Conservation (phyloP, 139 green algal genomes). For the Nannochloris sp. region DNA sequence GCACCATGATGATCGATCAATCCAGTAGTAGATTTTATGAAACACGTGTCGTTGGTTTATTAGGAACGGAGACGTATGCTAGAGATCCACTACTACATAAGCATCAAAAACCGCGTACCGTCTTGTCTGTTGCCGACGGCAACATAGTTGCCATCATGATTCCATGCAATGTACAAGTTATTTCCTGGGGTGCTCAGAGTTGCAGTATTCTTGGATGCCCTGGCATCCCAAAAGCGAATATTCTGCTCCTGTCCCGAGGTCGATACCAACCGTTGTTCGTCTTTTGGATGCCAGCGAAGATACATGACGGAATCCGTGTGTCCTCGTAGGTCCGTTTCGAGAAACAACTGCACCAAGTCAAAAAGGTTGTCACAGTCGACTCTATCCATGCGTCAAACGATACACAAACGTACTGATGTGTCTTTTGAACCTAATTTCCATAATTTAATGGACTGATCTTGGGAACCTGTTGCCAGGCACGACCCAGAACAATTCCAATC, state of each 20-base stretch:
- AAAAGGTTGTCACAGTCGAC: neutral
- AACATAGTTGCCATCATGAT: conserved; percentile 17
- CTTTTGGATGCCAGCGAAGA: conserved; percentile 23
- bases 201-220: conserved; percentile 18
- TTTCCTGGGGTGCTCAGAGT: conserved; percentile 14
- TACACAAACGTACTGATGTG: neutral
- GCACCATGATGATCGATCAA: neutral
- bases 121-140: conserved; percentile 20
- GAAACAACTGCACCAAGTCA: conserved; percentile 9
- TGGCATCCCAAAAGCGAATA: conserved; percentile 28
- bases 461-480: conserved; percentile 23
- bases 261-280: conserved; percentile 20
- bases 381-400: neutral
- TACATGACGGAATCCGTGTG: conserved; percentile 22
- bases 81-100: neutral
- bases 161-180: conserved; percentile 30
- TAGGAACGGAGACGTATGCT: neutral
- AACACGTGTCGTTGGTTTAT: neutral
- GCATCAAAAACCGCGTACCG: neutral
- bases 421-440: conserved; percentile 15
- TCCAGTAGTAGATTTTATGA: neutral
- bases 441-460: conserved; percentile 21
- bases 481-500: conserved; percentile 21
- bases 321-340: conserved; percentile 18
- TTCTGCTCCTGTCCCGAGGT: conserved; percentile 13